These are phyloP conservation scores for Acer yangbiense DNA, from an alignment of 345 rosid genomes.

Conservation along the genomic window DNA sequence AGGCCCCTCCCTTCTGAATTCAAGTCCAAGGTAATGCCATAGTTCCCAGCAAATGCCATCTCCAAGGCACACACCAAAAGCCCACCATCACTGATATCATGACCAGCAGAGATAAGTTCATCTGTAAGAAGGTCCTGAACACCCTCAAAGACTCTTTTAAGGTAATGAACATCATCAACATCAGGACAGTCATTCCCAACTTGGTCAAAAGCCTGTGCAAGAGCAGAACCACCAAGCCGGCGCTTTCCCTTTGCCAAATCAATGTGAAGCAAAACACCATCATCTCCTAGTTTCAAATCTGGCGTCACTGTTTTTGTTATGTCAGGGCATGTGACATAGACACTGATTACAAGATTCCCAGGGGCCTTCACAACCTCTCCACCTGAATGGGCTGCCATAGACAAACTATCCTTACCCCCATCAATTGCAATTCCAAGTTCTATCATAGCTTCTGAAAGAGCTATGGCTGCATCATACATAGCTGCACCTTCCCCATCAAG, in stretches of 20 bases:
- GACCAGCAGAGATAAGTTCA: constrained; percentile 81
- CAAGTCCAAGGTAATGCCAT: constrained; percentile 61
- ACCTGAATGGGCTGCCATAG: constrained; percentile 86
- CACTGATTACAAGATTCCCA: constrained; percentile 91
- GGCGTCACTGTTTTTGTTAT: constrained; percentile 92
- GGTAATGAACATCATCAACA: constrained; percentile 75
- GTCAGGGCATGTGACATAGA: constrained; percentile 81
- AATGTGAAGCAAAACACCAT: constrained; percentile 72
- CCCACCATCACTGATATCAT: constrained; percentile 96
- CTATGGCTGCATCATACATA: constrained; percentile 88
- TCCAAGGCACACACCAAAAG: constrained; percentile 70
- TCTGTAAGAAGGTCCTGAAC: constrained; percentile 67
- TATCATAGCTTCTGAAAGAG: constrained; percentile 87
- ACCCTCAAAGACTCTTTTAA: constrained; percentile 66
- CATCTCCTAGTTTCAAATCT: constrained; percentile 74
- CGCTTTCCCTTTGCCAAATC: constrained; percentile 87
- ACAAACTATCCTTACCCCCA: constrained; percentile 94
- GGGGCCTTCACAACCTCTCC: constrained; percentile 95
- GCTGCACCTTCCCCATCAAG: constrained; percentile 95
- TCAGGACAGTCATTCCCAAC: constrained; percentile 89
- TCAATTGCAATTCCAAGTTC: constrained; percentile 95
- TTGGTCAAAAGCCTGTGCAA: constrained; percentile 86
- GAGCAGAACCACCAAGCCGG: constrained; percentile 87
- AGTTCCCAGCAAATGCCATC: constrained; percentile 96
- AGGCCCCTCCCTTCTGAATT: constrained; percentile 59